Conservation (phyloP, 1,139 yeast species). For the Kodamaea derodonti region DNA sequence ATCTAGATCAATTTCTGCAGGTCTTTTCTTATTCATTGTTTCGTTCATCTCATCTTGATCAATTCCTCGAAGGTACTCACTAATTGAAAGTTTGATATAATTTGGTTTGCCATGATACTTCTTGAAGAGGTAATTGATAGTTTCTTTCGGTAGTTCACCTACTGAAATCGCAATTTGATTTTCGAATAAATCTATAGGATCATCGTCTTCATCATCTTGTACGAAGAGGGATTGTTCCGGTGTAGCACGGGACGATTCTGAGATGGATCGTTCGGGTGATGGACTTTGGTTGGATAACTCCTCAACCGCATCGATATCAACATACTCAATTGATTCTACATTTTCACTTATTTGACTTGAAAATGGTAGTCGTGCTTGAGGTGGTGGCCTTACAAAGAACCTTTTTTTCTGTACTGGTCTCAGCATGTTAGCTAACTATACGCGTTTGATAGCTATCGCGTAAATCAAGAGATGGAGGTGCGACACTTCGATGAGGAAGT, state of each 20-base stretch:
- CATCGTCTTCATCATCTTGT: conserved; percentile 13
- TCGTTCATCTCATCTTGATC: conserved; percentile 9
- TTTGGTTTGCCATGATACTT: conserved; percentile 22
- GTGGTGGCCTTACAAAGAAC: conserved; percentile 6
- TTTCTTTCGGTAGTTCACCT: conserved; percentile 19
- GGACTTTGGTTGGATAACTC: too few species aligned
- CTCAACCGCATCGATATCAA: too few species aligned
- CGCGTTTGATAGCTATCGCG: background rate
- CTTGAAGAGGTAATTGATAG: conserved; percentile 17
- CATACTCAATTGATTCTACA: too few species aligned
- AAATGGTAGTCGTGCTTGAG: conserved; percentile 2
- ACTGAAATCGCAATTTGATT: conserved; percentile 19
- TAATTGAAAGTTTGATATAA: conserved; percentile 25
- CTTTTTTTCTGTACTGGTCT: conserved; percentile 10
- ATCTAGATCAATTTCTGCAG: conserved; percentile 5
- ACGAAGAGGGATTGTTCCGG: conserved; percentile 16
- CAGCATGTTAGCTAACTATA: conserved; percentile 1
- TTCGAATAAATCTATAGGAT: conserved; percentile 16
- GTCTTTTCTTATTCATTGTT: conserved; percentile 5
- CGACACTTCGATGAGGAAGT: too few species aligned
- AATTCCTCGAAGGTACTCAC: conserved; percentile 24
- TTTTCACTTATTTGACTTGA: background rate
- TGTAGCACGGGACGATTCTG: background rate
- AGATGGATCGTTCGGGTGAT: background rate
- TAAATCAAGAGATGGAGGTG: too few species aligned